Base-by-base conservation (phyloP, 2,329 filamentous ascomycete species). In the Cercospora brassicicola region DNA sequence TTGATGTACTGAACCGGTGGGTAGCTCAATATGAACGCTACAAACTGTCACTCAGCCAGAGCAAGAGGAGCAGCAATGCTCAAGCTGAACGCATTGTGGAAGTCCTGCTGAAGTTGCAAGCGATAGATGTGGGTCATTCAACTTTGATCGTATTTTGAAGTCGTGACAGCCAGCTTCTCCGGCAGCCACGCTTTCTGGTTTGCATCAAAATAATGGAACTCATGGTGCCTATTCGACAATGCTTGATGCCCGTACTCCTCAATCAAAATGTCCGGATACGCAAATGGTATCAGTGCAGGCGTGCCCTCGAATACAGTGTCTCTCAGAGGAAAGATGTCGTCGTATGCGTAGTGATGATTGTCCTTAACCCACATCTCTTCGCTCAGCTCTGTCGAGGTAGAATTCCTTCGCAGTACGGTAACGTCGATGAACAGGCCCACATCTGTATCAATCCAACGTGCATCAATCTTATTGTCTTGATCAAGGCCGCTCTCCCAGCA, bases 381-480 rank as follows among this genome's bases (percentile, higher is more conserved):
- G 9, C 77, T n/a, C 3, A 57, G 15, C 13, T 33, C 26, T 13
- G 28, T 57, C n/a, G 79, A 0, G 7, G 77, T 78, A 15, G 79
- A 72, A 69, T 87, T 83, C 10, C 80, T 80, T 61, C 86, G 80
- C 4, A 89, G 79, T 5, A 85, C 84, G 0, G 87, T 88, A 68
- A 89, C 87, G 73, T 89, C 87, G 71, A 89, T 88, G 72, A 87
- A 89, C 0, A 89, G 76, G 0, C 87, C 87, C 0, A 84, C 87
- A 0, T 82, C 79, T 20, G 81, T 87, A 73, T 89, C 87, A 68
- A 89, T 87, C 86, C 86, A 89, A 23, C 87, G 81, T 9, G 84
- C 86, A 73, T 89, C 87, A 64, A 89, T 89, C 33, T 84, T 80
- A 68, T 89, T 89, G 59, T 82, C 72, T 11, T 65, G 76, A 71